These are phyloP conservation scores for Corymbia maculata DNA, from an alignment of 345 rosid genomes.

Conservation along the genomic window DNA sequence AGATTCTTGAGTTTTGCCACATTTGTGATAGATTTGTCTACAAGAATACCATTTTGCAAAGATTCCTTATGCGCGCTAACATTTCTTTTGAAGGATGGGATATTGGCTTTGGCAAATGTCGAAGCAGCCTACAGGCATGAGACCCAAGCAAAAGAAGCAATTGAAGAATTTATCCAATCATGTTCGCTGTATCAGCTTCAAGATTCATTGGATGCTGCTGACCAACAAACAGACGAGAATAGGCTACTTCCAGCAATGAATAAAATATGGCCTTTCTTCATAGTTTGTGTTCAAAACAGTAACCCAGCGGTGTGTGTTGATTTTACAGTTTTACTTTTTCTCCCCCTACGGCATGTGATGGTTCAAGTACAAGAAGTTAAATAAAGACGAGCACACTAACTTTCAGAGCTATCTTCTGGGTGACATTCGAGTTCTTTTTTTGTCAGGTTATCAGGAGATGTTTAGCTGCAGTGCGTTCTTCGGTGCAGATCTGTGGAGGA, in stretches of 20 bases:
- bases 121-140: constrained; percentile 75
- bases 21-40: neutral
- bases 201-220: constrained; percentile 45
- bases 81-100: constrained; percentile 42
- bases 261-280: constrained; percentile 82
- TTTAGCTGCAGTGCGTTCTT: constrained; percentile 36
- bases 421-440: neutral
- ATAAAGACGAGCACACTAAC: neutral
- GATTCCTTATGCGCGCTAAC: neutral
- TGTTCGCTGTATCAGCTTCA: constrained; percentile 57
- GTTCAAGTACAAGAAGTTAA: neutral
- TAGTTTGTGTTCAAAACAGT: constrained; percentile 52
- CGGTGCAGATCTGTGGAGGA: constrained; percentile 71
- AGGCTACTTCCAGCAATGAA: constrained; percentile 88
- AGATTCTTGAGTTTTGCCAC: neutral
- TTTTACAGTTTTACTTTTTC: neutral
- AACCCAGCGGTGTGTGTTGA: constrained; percentile 48
- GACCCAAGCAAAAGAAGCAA: constrained; percentile 50
- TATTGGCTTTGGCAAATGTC: constrained; percentile 55
- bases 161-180: constrained; percentile 50
- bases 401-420: neutral
- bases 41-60: neutral
- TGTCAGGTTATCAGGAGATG: constrained; percentile 65
- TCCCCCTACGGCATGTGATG: neutral
- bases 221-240: constrained; percentile 68